A percentile compares a stretch with the other conserved stretches of the same genome.
Conservation (phyloP, 2,329 filamentous ascomycete species). For the Epichloe hybrida region DNA sequence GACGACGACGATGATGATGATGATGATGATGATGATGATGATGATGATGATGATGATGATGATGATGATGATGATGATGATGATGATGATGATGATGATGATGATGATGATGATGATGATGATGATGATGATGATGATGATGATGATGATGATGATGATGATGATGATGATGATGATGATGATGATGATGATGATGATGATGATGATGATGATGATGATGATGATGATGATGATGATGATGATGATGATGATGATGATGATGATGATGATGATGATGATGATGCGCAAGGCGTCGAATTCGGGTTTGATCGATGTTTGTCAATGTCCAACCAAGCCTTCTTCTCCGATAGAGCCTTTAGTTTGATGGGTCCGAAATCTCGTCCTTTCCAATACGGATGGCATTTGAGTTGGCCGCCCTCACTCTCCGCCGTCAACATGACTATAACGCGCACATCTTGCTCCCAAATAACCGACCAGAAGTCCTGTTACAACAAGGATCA, state of each 20-base stretch:
- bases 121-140: constrained; percentile 5
- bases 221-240: constrained; percentile 2
- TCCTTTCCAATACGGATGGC: constrained; percentile 82
- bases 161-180: constrained; percentile 2
- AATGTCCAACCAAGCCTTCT: constrained; percentile 65
- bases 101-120: constrained; percentile 2
- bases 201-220: constrained; percentile 4
- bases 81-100: constrained; percentile 4
- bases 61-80: constrained; percentile 5
- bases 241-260: constrained; percentile 5
- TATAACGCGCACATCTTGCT: constrained; percentile 86
- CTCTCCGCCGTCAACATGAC: constrained; percentile 94
- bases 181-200: constrained; percentile 5
- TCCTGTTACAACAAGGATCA: constrained; percentile 40
- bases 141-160: constrained; percentile 4
- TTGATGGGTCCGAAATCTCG: constrained; percentile 66
- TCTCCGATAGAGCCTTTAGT: constrained; percentile 68
- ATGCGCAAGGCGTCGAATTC: constrained; percentile 13
- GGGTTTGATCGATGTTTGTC: constrained; percentile 33
- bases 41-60: constrained; percentile 2
- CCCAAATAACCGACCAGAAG: constrained; percentile 97
- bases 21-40: constrained; percentile 7
- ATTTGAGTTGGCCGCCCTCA: constrained; percentile 88
- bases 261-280: constrained; percentile 4
- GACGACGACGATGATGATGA: constrained; percentile 1